phyloP scores from a whole-genome alignment of 2,329 filamentous ascomycete species.

The Trichoderma atrobrunneum region DNA sequence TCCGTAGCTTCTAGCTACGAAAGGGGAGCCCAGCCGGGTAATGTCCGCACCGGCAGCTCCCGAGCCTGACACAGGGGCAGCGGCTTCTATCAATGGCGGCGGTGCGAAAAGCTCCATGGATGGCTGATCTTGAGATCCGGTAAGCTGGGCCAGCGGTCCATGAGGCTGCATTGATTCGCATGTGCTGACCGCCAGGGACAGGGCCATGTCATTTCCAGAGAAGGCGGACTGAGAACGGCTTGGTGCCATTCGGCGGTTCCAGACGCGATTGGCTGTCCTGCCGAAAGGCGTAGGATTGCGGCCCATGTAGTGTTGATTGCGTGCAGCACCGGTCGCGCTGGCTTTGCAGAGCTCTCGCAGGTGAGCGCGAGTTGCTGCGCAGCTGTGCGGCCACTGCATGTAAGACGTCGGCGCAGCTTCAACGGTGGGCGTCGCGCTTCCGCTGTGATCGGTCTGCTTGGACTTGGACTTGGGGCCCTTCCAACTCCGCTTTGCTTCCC shows the following conservation, averaged over 20 bases:
- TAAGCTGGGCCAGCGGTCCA: conserved; percentile 59
- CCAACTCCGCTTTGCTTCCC: conserved; percentile 65
- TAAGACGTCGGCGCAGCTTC: conserved; percentile 44
- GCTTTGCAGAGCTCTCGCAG: conserved; percentile 61
- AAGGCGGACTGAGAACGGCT: conserved; percentile 50
- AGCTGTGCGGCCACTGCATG: conserved; percentile 63
- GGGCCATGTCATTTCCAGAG: conserved; percentile 58
- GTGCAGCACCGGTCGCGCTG: conserved; percentile 46
- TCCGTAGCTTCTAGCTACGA: conserved; percentile 58
- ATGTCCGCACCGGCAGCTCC: neutral
- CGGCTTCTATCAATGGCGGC: neutral
- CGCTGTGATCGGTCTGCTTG: conserved; percentile 43
- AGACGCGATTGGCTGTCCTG: conserved; percentile 47
- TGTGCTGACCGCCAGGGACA: conserved; percentile 62
- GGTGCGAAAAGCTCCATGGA: conserved; percentile 19
- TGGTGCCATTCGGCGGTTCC: conserved; percentile 49
- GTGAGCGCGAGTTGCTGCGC: conserved; percentile 59
- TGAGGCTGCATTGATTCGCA: conserved; percentile 63
- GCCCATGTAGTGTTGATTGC: conserved; percentile 47
- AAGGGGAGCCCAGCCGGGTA: conserved; percentile 51
- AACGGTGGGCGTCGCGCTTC: conserved; percentile 55
- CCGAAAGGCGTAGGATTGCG: conserved; percentile 56
- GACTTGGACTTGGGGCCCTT: conserved; percentile 57
- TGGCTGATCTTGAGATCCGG: conserved; percentile 39
- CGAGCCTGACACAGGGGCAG: neutral